Percentiles rank a stretch among this genome's conserved stretches.
These are phyloP conservation scores for Neurospora pannonica DNA, from an alignment of 495 filamentous ascomycete genomes.

Conservation along the genomic window DNA sequence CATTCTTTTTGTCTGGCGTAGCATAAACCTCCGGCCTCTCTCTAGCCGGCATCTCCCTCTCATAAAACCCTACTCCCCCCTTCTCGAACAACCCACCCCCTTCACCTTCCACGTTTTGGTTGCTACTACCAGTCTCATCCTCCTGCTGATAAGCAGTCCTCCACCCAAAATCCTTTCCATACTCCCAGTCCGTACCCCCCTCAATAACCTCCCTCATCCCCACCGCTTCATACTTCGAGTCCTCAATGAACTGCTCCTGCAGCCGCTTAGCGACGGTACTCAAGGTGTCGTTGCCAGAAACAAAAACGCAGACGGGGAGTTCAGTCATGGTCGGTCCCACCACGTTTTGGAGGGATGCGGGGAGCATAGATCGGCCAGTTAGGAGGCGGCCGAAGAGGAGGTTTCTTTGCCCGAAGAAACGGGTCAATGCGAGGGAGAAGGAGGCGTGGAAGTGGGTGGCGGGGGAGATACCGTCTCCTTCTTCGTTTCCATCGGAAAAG, in stretches of 20 bases:
- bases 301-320: background rate
- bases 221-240: background rate
- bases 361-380: background rate
- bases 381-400: background rate
- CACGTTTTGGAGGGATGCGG: background rate
- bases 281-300: background rate
- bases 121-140: background rate
- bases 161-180: background rate
- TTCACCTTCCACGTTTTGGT: background rate
- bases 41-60: background rate
- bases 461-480: background rate
- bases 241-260: background rate
- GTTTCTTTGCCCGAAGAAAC: background rate
- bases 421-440: background rate
- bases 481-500: background rate
- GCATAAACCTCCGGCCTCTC: background rate
- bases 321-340: background rate
- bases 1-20: background rate
- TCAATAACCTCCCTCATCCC: background rate
- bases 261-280: background rate
- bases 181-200: background rate
- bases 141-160: background rate
- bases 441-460: background rate
- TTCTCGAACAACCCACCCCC: background rate
- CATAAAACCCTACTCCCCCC: background rate